phyloP scores from a whole-genome alignment of 176 grass and related monocot genomes.

The Raddia distichophylla region DNA sequence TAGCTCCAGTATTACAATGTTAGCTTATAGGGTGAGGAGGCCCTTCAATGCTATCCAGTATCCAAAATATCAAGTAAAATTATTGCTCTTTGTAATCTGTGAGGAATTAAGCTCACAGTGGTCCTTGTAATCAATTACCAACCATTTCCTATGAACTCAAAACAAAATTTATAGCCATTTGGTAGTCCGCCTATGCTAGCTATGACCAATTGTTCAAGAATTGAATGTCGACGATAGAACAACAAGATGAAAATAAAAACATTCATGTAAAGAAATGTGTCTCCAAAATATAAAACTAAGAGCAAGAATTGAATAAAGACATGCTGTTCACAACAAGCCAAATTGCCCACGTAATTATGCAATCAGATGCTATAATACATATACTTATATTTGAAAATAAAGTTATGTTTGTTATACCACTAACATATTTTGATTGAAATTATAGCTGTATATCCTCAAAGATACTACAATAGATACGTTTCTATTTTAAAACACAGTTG shows the following conservation, averaged over 20 bases:
- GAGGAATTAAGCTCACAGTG: background rate
- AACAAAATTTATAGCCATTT: background rate
- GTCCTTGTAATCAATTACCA: background rate
- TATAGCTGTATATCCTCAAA: background rate
- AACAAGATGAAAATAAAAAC: slow-evolving; percentile 3
- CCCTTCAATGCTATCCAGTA: slow-evolving; percentile 11
- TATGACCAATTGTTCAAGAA: background rate
- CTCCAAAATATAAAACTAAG: background rate
- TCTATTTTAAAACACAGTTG: no score
- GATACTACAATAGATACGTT: background rate
- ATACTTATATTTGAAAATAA: background rate
- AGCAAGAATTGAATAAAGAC: background rate
- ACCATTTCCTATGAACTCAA: background rate
- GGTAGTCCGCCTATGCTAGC: background rate
- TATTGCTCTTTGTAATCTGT: background rate
- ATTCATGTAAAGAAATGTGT: background rate
- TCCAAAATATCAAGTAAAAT: slow-evolving; percentile 20
- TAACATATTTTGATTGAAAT: background rate
- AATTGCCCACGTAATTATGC: background rate
- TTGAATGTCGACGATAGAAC: background rate
- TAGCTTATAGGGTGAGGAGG: background rate
- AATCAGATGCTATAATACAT: background rate
- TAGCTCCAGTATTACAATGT: background rate
- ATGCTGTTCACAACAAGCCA: background rate
- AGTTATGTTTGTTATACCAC: background rate